Percentiles rank a stretch among this genome's conserved stretches.
These are phyloP conservation scores for Aurantiochytrium sp. DNA, from an alignment of 108 stramenopile genomes.

Conservation along the genomic window DNA sequence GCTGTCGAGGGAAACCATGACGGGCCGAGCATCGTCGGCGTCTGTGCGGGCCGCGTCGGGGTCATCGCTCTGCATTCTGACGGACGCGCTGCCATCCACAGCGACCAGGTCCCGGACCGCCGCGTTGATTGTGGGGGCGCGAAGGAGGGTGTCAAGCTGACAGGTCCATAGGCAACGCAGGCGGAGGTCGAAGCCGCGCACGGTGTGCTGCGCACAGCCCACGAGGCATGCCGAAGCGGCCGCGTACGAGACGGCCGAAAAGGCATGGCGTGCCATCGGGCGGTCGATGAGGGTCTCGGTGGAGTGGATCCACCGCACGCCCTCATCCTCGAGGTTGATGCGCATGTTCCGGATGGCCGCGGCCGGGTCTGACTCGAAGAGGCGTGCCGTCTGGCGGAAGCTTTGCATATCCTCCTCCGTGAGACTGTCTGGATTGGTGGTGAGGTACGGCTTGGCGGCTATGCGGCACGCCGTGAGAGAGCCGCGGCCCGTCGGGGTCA, in stretches of 20 bases:
- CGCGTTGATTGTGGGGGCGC: neutral
- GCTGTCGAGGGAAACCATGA: no score
- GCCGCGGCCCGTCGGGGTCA: neutral
- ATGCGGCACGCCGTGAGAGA: neutral
- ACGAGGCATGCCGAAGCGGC: neutral
- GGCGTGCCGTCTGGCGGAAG: neutral
- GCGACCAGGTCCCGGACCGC: no score
- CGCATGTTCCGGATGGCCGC: neutral
- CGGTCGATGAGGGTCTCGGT: neutral
- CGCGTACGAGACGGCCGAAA: neutral
- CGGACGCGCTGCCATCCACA: no score
- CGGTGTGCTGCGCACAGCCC: neutral
- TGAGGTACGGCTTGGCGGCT: neutral
- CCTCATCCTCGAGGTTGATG: neutral
- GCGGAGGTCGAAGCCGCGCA: neutral
- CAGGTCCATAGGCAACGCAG: neutral
- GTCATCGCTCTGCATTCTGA: no score
- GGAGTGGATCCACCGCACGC: neutral
- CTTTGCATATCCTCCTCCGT: neutral
- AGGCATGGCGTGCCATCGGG: neutral
- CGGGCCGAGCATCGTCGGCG: no score
- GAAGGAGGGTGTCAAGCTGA: neutral
- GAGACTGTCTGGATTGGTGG: neutral
- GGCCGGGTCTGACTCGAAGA: neutral
- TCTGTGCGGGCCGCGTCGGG: no score